Base-by-base conservation (phyloP, 1,284 basidiomycete species). In the Schizophyllum amplum region DNA sequence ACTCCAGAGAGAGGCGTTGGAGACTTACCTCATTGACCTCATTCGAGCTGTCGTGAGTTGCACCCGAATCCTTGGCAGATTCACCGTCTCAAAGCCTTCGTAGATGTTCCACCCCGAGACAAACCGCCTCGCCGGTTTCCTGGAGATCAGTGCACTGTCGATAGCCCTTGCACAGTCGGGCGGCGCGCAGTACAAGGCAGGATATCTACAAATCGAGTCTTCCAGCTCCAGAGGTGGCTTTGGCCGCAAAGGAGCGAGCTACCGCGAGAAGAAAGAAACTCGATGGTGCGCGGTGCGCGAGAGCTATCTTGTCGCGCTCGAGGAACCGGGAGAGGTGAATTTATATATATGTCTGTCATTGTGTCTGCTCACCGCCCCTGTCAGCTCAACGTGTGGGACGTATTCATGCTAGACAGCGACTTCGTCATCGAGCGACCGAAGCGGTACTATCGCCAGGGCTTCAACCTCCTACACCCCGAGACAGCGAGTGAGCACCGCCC, bases 21-120 rank as follows among this genome's bases (percentile, higher is more conserved):
- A 98, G 72, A 86, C 86, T 57, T 99, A 99, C 68, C 80, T 98
- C 4, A 80, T 98, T 50, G 84, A 86, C 57, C 79, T 99, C 11
- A 94, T 98, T 60, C 84, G 90, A 24, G 87, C 90, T 3, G 94
- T 96, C 51, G 94, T 94, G 71, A 62, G 87, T 78, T 1, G 55
- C 11, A 46, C 25, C 17, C 33, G 48, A 54, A 26, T 27, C 51
- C 48, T 33, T 24, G n/a, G 20, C 42, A 47, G 59, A 57, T 46
- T 59, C 59, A 55, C 25, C 24, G 61, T 27, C 24, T 51, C 54
- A 51, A 57, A 23, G 26, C 53, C 47, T 9, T 33, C 42, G n/a
- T 62, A 97, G 92, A 97, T 98, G 91, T 98, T 98, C 74, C 91
- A 94, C 64, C 92, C 96, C 1, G 87, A 94, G 50, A 86, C 93